Conservation (phyloP, 257 asterid genomes). For the Paulownia fortunei region DNA sequence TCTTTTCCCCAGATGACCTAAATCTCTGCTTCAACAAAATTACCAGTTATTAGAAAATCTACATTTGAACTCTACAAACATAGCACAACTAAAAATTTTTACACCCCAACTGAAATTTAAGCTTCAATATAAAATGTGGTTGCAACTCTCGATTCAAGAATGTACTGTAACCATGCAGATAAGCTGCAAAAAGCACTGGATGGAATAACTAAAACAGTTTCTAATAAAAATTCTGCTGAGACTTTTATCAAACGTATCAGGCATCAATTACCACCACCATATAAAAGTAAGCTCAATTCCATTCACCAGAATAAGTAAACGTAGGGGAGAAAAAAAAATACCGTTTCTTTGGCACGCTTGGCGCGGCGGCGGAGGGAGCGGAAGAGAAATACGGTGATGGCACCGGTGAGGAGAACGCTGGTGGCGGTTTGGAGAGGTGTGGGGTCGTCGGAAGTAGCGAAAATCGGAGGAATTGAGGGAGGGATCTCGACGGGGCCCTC, state of each 20-base stretch:
- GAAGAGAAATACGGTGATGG: constrained; percentile 78
- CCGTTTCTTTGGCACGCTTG: constrained; percentile 77
- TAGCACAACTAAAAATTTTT: neutral
- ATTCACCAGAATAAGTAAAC: constrained; percentile 12
- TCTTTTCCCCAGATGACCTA: constrained; percentile 74
- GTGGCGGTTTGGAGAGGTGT: constrained; percentile 78
- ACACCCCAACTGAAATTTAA: neutral
- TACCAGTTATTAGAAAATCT: constrained; percentile 16
- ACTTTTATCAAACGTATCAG: constrained; percentile 22
- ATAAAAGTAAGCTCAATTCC: neutral
- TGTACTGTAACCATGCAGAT: neutral
- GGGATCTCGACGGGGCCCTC: constrained; percentile 82
- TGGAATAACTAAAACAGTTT: neutral
- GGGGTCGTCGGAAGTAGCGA: constrained; percentile 59
- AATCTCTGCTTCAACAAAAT: constrained; percentile 55
- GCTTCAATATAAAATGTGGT: neutral
- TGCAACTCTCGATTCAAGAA: constrained; percentile 1
- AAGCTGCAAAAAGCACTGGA: constrained; percentile 5
- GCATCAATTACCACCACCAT: neutral
- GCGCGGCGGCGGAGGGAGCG: constrained; percentile 92
- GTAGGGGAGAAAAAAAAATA: constrained; percentile 25
- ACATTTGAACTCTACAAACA: neutral
- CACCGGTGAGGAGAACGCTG: constrained; percentile 89
- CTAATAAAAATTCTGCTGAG: neutral
- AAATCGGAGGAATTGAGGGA: constrained; percentile 51